Conservation (phyloP, 352 stramenopile genomes). For the Globisporangium perplexum region DNA sequence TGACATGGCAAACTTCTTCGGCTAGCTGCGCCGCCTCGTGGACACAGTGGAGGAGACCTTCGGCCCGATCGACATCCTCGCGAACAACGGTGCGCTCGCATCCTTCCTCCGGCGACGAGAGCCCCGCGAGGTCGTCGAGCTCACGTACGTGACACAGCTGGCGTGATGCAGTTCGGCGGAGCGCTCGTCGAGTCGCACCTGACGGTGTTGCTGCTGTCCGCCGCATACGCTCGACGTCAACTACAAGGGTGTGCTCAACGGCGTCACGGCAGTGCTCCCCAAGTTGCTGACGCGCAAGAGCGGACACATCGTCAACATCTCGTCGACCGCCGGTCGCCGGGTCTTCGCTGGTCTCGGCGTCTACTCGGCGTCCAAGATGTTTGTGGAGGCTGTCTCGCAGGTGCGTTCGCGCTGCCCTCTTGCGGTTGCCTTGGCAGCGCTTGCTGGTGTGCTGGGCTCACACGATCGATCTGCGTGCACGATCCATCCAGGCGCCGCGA, state of each 20-base stretch:
- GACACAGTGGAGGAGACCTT: slow-evolving; percentile 49
- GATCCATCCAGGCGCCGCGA: slow-evolving; percentile 34
- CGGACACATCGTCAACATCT: slow-evolving; percentile 86
- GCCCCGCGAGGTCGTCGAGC: neutral
- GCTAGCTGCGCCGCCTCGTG: slow-evolving; percentile 60
- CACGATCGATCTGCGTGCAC: neutral
- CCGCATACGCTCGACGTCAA: slow-evolving; percentile 89
- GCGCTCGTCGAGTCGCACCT: neutral
- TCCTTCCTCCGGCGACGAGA: neutral
- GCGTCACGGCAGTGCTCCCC: slow-evolving; percentile 68
- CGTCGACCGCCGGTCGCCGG: slow-evolving; percentile 73
- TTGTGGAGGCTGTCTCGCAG: slow-evolving; percentile 87
- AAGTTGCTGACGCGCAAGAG: slow-evolving; percentile 68
- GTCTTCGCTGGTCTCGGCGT: slow-evolving; percentile 79
- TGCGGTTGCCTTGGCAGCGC: no score
- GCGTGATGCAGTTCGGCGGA: slow-evolving; percentile 88
- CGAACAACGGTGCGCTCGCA: slow-evolving; percentile 68
- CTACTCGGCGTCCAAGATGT: slow-evolving; percentile 90
- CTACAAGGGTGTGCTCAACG: slow-evolving; percentile 90
- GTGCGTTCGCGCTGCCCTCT: neutral
- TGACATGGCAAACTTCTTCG: no score
- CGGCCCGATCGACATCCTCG: slow-evolving; percentile 80
- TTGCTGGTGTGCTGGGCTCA: neutral
- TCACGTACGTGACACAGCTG: slow-evolving; percentile 28
- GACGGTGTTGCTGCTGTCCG: neutral